These are phyloP conservation scores for Leishmania braziliensis DNA, from an alignment of 208 protist species.

Conservation along the genomic window DNA sequence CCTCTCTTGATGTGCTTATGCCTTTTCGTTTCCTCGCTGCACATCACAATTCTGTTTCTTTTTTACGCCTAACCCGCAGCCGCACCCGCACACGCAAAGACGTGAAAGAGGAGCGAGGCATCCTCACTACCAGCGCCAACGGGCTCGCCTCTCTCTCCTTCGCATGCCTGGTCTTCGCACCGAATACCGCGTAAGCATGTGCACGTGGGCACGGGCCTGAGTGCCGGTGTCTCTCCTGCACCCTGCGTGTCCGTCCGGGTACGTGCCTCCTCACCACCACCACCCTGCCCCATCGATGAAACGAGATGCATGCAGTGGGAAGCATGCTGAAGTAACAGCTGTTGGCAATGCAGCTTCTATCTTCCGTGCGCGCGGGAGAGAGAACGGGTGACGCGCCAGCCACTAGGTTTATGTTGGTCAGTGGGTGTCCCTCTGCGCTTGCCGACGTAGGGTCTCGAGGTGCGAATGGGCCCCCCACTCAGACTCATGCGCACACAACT, in stretches of 20 bases:
- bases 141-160: neutral
- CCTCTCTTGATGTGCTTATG: neutral
- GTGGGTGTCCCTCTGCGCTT: slow-evolving; percentile 2
- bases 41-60: neutral
- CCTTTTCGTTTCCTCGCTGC: neutral
- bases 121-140: neutral
- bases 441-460: neutral
- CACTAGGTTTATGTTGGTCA: neutral
- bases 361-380: neutral
- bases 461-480: neutral
- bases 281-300: neutral
- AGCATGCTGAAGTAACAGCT: neutral
- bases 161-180: neutral
- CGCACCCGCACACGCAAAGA: neutral
- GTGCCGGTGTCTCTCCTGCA: neutral
- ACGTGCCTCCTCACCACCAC: neutral
- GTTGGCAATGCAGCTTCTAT: neutral
- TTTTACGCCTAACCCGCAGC: neutral
- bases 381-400: neutral
- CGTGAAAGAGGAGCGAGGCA: neutral
- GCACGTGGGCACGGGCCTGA: neutral
- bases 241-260: neutral
- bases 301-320: neutral
- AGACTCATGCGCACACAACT: neutral
- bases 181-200: neutral